Evolutionary conservation across 2,329 filamentous ascomycete species (phyloP).

Genomic region (Sporothrix phasma): DNA sequence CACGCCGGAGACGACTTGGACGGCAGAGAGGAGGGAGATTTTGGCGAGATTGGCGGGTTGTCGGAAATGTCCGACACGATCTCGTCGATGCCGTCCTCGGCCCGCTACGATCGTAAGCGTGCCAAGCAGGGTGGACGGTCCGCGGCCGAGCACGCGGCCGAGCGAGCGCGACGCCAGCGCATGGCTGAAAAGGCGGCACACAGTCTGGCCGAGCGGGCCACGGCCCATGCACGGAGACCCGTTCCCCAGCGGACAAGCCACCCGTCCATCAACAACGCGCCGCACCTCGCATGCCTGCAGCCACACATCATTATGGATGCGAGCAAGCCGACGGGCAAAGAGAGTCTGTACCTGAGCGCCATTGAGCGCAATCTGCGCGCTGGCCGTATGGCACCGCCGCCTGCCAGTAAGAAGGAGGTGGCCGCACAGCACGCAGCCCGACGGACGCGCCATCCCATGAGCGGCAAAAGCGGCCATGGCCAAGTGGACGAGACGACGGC

Average conservation of each 20-base stretch:
- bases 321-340: conserved; percentile 65
- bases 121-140: conserved; percentile 5
- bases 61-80: conserved; percentile 4
- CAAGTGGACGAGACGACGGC: conserved; percentile 16
- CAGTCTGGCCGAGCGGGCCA: conserved; percentile 46
- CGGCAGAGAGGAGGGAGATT: conserved; percentile 6
- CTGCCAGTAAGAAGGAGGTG: conserved; percentile 14
- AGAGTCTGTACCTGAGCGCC: conserved; percentile 61
- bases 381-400: conserved; percentile 15
- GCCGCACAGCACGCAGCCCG: not conserved
- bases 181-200: conserved; percentile 46
- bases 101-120: not conserved
- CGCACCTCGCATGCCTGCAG: conserved; percentile 45
- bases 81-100: conserved; percentile 15
- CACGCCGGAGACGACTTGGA: conserved; percentile 16
- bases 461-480: not conserved
- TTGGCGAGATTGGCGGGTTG: not conserved
- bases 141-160: conserved; percentile 45
- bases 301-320: conserved; percentile 68
- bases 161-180: conserved; percentile 50
- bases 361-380: conserved; percentile 41
- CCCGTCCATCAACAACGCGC: conserved; percentile 46
- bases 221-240: conserved; percentile 43
- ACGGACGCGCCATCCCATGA: not conserved
- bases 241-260: conserved; percentile 40